A percentile compares a stretch with the other conserved stretches of the same genome.
Conservation (phyloP, 306 rosid genomes). For the Castanea mollissima region DNA sequence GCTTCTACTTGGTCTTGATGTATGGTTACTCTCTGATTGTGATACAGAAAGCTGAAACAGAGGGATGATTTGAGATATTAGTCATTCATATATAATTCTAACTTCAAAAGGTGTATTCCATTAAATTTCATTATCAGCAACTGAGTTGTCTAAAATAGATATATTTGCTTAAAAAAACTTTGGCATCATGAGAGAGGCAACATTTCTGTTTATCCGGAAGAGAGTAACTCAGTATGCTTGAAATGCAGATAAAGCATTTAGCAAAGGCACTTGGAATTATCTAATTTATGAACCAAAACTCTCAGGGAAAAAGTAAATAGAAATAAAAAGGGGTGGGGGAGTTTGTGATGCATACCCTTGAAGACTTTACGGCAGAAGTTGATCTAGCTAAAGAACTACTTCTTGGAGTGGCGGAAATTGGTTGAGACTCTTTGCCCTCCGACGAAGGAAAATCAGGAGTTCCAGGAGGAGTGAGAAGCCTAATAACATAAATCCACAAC, state of each 20-base stretch:
- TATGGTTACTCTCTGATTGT: conserved; percentile 68
- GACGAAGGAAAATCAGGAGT: conserved; percentile 78
- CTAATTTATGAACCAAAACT: neutral
- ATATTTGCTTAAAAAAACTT: neutral
- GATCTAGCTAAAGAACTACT: conserved; percentile 57
- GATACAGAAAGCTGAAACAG: conserved; percentile 84
- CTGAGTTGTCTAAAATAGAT: neutral
- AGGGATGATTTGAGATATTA: conserved; percentile 23
- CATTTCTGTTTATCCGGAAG: neutral
- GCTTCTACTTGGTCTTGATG: conserved; percentile 87
- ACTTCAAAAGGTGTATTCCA: neutral
- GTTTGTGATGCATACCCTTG: conserved; percentile 55
- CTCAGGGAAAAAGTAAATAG: conserved; percentile 10
- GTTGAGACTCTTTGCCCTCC: conserved; percentile 56
- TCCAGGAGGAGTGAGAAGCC: conserved; percentile 99
- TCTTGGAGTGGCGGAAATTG: conserved; percentile 49
- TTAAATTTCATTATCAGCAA: neutral
- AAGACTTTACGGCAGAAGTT: conserved; percentile 66
- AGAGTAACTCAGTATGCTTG: neutral
- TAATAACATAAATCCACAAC: conserved; percentile 29
- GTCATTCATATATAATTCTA: neutral
- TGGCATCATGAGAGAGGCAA: neutral
- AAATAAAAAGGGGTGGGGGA: conserved; percentile 12
- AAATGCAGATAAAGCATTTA: neutral
- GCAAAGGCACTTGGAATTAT: neutral